phyloP scores from a whole-genome alignment of 169 alveolate species.

The Blepharisma undulans region DNA sequence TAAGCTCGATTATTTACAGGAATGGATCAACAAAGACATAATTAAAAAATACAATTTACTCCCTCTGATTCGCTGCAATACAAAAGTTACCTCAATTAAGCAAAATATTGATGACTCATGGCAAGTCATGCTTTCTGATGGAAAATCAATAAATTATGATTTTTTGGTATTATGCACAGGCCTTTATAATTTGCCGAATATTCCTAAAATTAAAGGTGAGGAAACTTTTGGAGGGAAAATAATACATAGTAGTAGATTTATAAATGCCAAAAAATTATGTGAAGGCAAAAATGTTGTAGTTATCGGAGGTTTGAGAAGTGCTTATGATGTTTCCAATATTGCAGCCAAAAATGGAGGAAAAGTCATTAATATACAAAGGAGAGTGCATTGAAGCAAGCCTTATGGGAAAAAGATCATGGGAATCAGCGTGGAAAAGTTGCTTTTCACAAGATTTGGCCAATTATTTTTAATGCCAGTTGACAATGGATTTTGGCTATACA shows the following conservation, averaged over 20 bases:
- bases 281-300: constrained; percentile 35
- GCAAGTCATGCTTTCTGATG: neutral
- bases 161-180: constrained; percentile 20
- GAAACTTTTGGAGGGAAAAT: constrained; percentile 17
- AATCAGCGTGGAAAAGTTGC: neutral
- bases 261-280: neutral
- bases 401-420: neutral
- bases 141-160: constrained; percentile 18
- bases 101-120: neutral
- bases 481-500: neutral
- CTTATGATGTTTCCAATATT: neutral
- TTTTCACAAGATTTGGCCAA: neutral
- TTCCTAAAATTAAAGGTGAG: neutral
- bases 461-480: neutral
- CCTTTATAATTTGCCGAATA: constrained; percentile 17
- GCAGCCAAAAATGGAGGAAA: constrained; percentile 23
- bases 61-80: neutral
- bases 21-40: neutral
- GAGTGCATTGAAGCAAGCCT: neutral
- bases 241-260: constrained; percentile 34
- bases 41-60: neutral
- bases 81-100: neutral
- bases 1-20: neutral
- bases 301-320: constrained; percentile 26
- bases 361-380: neutral